A percentile compares a stretch with the other conserved stretches of the same genome.
Conservation (phyloP, 306 rosid genomes). For the Lathyrus aphaca region DNA sequence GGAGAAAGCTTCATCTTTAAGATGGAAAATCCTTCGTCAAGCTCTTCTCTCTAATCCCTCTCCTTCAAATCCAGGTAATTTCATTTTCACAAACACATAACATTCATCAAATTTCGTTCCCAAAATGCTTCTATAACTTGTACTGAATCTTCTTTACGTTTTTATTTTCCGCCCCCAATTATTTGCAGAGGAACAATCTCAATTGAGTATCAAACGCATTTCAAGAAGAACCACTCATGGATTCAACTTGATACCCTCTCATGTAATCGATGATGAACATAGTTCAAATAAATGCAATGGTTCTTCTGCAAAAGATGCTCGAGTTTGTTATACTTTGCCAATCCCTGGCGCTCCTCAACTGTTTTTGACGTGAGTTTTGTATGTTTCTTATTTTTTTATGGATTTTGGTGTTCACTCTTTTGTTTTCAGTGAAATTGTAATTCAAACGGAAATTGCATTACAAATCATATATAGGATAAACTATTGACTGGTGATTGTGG, state of each 20-base stretch:
- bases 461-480: neutral
- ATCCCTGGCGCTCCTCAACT: conserved; percentile 57
- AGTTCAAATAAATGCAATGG: conserved; percentile 22
- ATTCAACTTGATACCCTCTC: conserved; percentile 76
- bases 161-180: too few relatives aligned
- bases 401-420: conserved; percentile 2
- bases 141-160: neutral
- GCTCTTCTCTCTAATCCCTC: conserved; percentile 61
- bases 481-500: neutral
- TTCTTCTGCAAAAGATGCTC: conserved; percentile 53
- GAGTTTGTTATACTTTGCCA: conserved; percentile 76
- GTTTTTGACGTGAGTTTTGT: conserved; percentile 56
- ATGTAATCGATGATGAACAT: conserved; percentile 37
- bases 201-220: conserved; percentile 51
- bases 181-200: conserved; percentile 55
- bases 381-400: neutral
- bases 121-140: conserved; percentile 2
- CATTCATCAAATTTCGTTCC: neutral
- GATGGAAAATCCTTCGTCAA: conserved; percentile 80
- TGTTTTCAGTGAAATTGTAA: neutral
- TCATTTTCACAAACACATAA: neutral
- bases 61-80: conserved; percentile 40
- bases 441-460: neutral
- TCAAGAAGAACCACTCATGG: conserved; percentile 70
- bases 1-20: conserved; percentile 64